phyloP scores from a whole-genome alignment of 306 rosid species.

The Lablab purpureus region DNA sequence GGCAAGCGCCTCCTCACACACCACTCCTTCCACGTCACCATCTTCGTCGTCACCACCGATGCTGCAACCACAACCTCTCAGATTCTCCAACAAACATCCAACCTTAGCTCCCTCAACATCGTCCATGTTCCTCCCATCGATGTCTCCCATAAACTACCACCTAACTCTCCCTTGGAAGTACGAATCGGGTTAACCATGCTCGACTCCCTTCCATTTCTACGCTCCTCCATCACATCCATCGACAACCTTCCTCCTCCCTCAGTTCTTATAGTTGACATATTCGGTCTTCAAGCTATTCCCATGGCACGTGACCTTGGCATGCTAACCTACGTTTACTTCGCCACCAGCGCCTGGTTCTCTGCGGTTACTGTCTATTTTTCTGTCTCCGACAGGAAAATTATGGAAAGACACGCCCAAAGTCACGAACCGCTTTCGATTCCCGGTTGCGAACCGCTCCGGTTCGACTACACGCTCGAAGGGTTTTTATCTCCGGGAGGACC shows the following conservation, averaged over 20 bases:
- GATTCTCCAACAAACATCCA: constrained; percentile 24
- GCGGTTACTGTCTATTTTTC: constrained; percentile 47
- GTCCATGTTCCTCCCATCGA: constrained; percentile 23
- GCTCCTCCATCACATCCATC: constrained; percentile 35
- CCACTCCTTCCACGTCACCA: constrained; percentile 47
- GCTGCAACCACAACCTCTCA: constrained; percentile 31
- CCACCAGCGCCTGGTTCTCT: constrained; percentile 57
- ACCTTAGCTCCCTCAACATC: constrained; percentile 27
- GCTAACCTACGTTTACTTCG: constrained; percentile 51
- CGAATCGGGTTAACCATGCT: not conserved
- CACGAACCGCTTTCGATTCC: constrained; percentile 49
- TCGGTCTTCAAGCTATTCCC: constrained; percentile 53
- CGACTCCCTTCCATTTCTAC: constrained; percentile 41
- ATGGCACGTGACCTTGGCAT: constrained; percentile 61
- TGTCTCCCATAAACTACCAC: constrained; percentile 31
- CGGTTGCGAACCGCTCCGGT: constrained; percentile 48
- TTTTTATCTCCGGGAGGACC: constrained; percentile 44
- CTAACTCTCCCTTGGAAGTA: not conserved
- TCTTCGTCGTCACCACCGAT: constrained; percentile 49
- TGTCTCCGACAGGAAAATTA: constrained; percentile 34
- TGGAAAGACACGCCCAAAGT: not conserved
- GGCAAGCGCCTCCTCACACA: constrained; percentile 51
- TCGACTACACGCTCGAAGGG: constrained; percentile 51
- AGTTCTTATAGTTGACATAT: constrained; percentile 61
- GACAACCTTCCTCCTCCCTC: constrained; percentile 39